Evolutionary conservation across 176 grass and related monocot genomes (phyloP).

Genomic region (Avena sativa): DNA sequence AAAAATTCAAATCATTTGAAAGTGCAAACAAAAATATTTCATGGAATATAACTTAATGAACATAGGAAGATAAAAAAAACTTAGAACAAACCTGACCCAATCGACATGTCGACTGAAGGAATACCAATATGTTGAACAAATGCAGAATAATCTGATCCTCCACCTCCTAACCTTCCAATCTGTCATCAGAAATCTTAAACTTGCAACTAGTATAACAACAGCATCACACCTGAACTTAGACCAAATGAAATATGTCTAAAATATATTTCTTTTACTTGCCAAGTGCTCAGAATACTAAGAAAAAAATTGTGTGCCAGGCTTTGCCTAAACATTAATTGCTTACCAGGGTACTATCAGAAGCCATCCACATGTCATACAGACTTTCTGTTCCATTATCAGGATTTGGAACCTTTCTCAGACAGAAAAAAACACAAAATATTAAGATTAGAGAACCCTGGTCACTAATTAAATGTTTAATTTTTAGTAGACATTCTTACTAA

Average conservation of each 20-base stretch:
- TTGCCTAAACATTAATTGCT: slow-evolving; percentile 40
- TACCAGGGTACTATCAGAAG: slow-evolving; percentile 61
- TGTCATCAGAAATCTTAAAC: slow-evolving; percentile 38
- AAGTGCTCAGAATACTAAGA: slow-evolving; percentile 27
- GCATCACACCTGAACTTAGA: slow-evolving; percentile 9
- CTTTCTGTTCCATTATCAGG: slow-evolving; percentile 75
- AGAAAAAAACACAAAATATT: slow-evolving; percentile 32
- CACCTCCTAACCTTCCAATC: slow-evolving; percentile 91
- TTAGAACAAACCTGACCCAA: slow-evolving; percentile 70
- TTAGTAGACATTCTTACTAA: slow-evolving; percentile 15
- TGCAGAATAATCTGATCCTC: slow-evolving; percentile 77
- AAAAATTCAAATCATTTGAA: background rate
- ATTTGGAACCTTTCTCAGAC: slow-evolving; percentile 71
- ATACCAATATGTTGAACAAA: slow-evolving; percentile 91
- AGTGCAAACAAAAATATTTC: slow-evolving; percentile 10
- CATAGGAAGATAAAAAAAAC: background rate
- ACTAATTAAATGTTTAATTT: background rate
- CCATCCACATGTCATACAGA: slow-evolving; percentile 74
- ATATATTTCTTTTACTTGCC: background rate
- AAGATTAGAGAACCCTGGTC: background rate
- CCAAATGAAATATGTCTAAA: slow-evolving; percentile 4
- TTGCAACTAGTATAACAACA: slow-evolving; percentile 22
- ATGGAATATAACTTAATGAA: slow-evolving; percentile 7
- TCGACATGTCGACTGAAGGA: slow-evolving; percentile 72
- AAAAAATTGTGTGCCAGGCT: background rate